phyloP scores from a whole-genome alignment of 2,329 filamentous ascomycete species.

The Sclerotinia spermophila region DNA sequence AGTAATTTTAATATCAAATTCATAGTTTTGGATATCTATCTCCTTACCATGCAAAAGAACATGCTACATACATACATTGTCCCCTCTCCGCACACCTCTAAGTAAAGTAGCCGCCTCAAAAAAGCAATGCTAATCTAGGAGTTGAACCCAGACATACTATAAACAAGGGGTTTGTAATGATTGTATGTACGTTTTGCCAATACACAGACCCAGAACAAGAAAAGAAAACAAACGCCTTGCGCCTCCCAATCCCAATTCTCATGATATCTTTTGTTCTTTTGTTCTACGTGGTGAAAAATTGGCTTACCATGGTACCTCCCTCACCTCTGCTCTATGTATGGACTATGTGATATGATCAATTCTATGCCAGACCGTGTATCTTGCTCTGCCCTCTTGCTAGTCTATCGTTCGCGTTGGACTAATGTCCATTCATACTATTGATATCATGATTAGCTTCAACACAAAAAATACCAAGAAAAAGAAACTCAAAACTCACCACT shows the following conservation, averaged over 20 bases:
- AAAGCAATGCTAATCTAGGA: not conserved
- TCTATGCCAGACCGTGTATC: not conserved
- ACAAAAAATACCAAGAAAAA: not conserved
- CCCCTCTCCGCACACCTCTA: not conserved
- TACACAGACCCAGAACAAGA: not conserved
- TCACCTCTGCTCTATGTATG: not conserved
- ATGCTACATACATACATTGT: not conserved
- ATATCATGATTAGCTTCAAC: slow-evolving; percentile 16
- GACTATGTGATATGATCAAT: not conserved
- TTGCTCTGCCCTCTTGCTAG: not conserved
- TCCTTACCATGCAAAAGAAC: not conserved
- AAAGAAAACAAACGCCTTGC: not conserved
- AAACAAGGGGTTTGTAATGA: not conserved
- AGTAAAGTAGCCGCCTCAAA: not conserved
- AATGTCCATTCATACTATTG: slow-evolving; percentile 41
- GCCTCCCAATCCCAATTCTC: not conserved
- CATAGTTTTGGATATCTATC: not conserved
- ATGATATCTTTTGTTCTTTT: not conserved
- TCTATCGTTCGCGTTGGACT: slow-evolving; percentile 46
- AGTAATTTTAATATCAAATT: not conserved
- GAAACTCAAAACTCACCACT: slow-evolving; percentile 60
- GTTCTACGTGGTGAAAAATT: not conserved
- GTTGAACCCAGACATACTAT: not conserved
- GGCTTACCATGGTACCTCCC: not conserved
- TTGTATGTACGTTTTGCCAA: not conserved